phyloP scores from a whole-genome alignment of 2,329 filamentous ascomycete genomes.

The Chrysoporthe deuterocubensis region DNA sequence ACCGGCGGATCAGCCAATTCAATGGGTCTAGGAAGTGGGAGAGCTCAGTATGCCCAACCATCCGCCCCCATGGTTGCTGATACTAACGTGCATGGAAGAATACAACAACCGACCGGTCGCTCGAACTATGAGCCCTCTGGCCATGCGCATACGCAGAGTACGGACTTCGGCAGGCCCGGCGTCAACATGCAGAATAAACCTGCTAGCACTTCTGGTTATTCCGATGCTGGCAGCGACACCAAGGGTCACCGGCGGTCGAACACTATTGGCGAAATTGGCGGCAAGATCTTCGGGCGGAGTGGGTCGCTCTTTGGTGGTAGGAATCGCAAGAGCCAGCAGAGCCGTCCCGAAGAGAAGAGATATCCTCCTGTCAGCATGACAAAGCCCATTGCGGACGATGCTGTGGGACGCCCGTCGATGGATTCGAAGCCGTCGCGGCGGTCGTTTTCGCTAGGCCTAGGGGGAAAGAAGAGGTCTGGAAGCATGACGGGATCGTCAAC shows the following conservation, averaged over 20 bases:
- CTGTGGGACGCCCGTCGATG: constrained; percentile 62
- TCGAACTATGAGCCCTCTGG: constrained; percentile 62
- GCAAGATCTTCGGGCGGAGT: constrained; percentile 82
- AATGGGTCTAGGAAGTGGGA: constrained; percentile 60
- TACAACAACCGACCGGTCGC: constrained; percentile 74
- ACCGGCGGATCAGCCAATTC: constrained; percentile 77
- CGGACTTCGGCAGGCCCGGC: constrained; percentile 63
- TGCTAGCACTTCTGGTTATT: constrained; percentile 61
- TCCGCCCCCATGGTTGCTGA: constrained; percentile 84
- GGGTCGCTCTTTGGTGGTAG: constrained; percentile 78
- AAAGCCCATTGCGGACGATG: constrained; percentile 65
- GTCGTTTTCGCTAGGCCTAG: constrained; percentile 71
- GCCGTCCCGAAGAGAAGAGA: constrained; percentile 64
- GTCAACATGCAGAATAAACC: constrained; percentile 63
- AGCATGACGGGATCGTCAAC: constrained; percentile 63
- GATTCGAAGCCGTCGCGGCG: constrained; percentile 70
- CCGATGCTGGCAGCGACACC: constrained; percentile 51
- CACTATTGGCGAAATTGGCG: constrained; percentile 80
- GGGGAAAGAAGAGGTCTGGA: constrained; percentile 72
- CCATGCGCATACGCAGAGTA: constrained; percentile 54
- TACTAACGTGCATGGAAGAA: constrained; percentile 86
- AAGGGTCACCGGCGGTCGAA: constrained; percentile 71
- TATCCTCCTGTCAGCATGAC: constrained; percentile 95
- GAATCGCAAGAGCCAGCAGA: constrained; percentile 51
- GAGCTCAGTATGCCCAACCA: constrained; percentile 85